A percentile compares a stretch with the other conserved stretches of the same genome.
These are phyloP conservation scores for Erodium maritimum DNA, from an alignment of 345 rosid species.

Conservation along the genomic window DNA sequence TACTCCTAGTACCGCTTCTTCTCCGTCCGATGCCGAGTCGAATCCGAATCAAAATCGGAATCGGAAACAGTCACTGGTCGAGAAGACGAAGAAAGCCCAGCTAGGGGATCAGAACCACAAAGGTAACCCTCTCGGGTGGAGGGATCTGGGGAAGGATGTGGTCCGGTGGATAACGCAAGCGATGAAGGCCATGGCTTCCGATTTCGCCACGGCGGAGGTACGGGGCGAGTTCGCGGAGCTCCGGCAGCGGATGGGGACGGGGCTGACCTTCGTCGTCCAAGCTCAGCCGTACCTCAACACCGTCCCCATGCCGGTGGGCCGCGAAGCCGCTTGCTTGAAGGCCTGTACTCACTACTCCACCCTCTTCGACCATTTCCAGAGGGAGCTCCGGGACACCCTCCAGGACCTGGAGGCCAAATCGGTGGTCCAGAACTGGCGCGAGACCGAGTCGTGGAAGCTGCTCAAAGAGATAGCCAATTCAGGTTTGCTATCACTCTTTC, in stretches of 20 bases:
- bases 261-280: slow-evolving; percentile 78
- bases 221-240: slow-evolving; percentile 71
- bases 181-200: slow-evolving; percentile 75
- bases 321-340: slow-evolving; percentile 74
- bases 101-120: slow-evolving; percentile 46
- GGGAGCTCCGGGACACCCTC: slow-evolving; percentile 75
- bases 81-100: no score
- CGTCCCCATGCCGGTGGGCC: slow-evolving; percentile 71
- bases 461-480: slow-evolving; percentile 89
- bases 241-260: slow-evolving; percentile 66
- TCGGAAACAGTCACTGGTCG: no score
- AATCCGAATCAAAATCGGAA: slow-evolving; percentile 11
- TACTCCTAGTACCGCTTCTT: background rate
- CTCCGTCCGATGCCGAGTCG: background rate
- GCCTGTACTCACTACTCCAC: slow-evolving; percentile 86
- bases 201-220: slow-evolving; percentile 64
- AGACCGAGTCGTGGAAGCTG: slow-evolving; percentile 71
- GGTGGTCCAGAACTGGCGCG: slow-evolving; percentile 49
- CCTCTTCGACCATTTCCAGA: slow-evolving; percentile 84
- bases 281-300: slow-evolving; percentile 81
- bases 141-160: slow-evolving; percentile 64
- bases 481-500: slow-evolving; percentile 25
- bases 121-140: slow-evolving; percentile 77
- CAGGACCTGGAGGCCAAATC: slow-evolving; percentile 45
- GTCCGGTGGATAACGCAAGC: slow-evolving; percentile 75